Conservation (phyloP, 495 filamentous ascomycete genomes). For the Neurospora sp. region DNA sequence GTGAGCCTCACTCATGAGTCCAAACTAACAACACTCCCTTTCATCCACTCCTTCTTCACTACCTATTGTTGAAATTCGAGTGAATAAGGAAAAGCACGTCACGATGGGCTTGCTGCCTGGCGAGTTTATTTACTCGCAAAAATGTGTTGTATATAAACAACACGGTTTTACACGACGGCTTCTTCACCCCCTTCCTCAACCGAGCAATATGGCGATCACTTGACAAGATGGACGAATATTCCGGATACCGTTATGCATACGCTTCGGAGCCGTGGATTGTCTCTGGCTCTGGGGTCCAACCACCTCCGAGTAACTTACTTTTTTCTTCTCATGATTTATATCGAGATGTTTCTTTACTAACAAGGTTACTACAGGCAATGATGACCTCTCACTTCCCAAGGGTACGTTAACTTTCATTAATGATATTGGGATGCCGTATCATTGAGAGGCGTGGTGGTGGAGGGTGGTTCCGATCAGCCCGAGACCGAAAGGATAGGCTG, state of each 20-base stretch:
- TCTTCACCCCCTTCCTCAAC: neutral
- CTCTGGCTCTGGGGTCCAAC: neutral
- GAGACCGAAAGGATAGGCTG: too few relatives aligned
- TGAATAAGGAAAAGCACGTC: neutral
- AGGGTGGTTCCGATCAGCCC: neutral
- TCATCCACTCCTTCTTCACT: neutral
- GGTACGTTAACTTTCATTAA: slow-evolving; percentile 37
- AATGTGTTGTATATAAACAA: neutral
- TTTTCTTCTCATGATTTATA: neutral
- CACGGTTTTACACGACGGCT: neutral
- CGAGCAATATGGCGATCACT: neutral
- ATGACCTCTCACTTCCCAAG: slow-evolving; percentile 93
- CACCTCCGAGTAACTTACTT: neutral
- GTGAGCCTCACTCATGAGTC: neutral
- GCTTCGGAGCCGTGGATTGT: neutral
- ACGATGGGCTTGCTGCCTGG: neutral
- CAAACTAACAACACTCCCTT: neutral
- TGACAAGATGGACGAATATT: neutral
- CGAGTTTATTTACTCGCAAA: neutral
- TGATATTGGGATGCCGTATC: neutral
- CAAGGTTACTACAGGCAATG: slow-evolving; percentile 49
- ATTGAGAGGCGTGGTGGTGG: neutral
- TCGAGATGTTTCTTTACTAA: slow-evolving; percentile 14
- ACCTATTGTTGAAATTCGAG: neutral
- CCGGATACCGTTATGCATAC: neutral